Percentiles rank a stretch among this genome's conserved stretches.
phyloP scores from a whole-genome alignment of 2,329 filamentous ascomycete genomes.

The Ascochyta rabiei region DNA sequence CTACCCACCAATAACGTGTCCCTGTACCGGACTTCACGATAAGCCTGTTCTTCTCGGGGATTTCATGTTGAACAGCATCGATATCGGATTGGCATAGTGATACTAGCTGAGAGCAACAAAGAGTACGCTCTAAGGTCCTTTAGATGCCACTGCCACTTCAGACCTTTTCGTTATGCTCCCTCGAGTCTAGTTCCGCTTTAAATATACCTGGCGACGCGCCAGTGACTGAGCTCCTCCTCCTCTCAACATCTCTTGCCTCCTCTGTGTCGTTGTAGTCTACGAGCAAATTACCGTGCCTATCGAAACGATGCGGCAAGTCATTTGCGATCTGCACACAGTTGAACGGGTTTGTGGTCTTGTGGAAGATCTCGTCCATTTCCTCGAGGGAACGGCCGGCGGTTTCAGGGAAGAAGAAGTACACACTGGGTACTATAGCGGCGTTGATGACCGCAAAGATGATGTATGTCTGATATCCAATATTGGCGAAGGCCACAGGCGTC shows the following conservation, averaged over 20 bases:
- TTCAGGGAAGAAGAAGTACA: conserved; percentile 68
- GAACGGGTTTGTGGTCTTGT: conserved; percentile 58
- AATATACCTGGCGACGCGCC: conserved; percentile 15
- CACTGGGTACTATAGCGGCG: conserved; percentile 60
- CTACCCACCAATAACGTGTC: neutral
- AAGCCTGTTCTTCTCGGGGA: too few relatives aligned
- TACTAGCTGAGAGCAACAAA: too few relatives aligned
- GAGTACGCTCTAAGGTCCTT: neutral
- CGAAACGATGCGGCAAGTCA: conserved; percentile 62
- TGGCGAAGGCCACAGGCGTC: conserved; percentile 64
- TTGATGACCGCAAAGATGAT: conserved; percentile 64
- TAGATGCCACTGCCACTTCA: neutral
- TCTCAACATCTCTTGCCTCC: conserved; percentile 37
- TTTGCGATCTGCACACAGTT: conserved; percentile 57
- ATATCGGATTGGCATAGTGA: too few relatives aligned
- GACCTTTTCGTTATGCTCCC: conserved; percentile 14
- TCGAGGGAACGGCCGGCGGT: conserved; percentile 57
- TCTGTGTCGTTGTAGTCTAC: conserved; percentile 56
- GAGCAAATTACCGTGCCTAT: conserved; percentile 63
- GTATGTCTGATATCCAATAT: conserved; percentile 62
- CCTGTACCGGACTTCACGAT: neutral
- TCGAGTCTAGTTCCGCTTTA: conserved; percentile 3
- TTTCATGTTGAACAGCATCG: too few relatives aligned
- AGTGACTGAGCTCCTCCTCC: conserved; percentile 38
- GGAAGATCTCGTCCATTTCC: conserved; percentile 66